Evolutionary conservation across 202 grass and related monocot genomes (phyloP).

Genomic region (Schoenoplectus triqueter): DNA sequence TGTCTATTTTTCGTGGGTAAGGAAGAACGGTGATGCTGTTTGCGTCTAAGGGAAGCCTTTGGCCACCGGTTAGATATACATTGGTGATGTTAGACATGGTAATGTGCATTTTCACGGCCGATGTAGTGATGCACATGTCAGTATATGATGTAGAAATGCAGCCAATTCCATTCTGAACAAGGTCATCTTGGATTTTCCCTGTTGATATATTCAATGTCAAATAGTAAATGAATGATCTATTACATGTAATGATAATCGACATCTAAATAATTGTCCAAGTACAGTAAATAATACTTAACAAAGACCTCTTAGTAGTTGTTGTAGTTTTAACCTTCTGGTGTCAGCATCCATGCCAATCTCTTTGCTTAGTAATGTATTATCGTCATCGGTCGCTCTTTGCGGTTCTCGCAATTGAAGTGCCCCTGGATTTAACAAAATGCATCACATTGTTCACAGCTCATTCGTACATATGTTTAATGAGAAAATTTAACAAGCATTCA

Average conservation of each 20-base stretch:
- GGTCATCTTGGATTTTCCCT: conserved; percentile 38
- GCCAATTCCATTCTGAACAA: conserved; percentile 35
- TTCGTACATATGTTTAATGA: background rate
- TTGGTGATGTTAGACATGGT: conserved; percentile 17
- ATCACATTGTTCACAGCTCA: background rate
- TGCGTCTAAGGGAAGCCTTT: conserved; percentile 1
- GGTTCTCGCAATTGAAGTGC: conserved; percentile 32
- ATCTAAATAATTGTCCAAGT: too few relatives aligned
- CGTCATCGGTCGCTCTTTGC: background rate
- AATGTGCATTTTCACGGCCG: conserved; percentile 21
- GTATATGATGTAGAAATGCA: conserved; percentile 33
- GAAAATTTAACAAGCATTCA: too few relatives aligned
- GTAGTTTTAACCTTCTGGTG: conserved; percentile 10
- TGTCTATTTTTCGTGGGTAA: conserved; percentile 36
- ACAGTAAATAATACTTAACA: conserved; percentile 1
- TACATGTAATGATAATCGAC: background rate
- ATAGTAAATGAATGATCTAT: background rate
- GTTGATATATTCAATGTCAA: conserved; percentile 8
- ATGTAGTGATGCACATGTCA: conserved; percentile 41
- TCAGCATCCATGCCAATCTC: conserved; percentile 22
- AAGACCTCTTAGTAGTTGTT: conserved; percentile 29
- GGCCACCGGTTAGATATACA: conserved; percentile 34
- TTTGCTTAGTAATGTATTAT: conserved; percentile 3
- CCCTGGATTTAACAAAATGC: conserved; percentile 34
- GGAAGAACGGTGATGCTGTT: conserved; percentile 32